These are phyloP conservation scores for Schizothecium vesticola DNA, from an alignment of 495 filamentous ascomycete species.

Conservation along the genomic window DNA sequence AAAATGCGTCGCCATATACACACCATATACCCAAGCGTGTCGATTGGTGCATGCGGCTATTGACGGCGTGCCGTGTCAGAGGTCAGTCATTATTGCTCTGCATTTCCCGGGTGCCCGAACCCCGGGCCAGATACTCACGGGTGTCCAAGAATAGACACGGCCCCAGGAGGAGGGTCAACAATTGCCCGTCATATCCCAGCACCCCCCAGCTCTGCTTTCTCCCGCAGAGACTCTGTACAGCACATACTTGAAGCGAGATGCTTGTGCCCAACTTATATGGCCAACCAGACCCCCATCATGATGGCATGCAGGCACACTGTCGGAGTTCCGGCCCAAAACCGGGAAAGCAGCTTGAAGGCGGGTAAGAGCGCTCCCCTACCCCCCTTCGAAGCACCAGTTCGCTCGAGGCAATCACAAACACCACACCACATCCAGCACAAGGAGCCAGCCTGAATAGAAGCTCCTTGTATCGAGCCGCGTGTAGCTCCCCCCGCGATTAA, in stretches of 20 bases:
- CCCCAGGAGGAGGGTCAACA: conserved; percentile 1
- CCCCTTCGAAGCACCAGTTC: background rate
- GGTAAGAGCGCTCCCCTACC: background rate
- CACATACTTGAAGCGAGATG: background rate
- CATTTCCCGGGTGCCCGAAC: conserved; percentile 1
- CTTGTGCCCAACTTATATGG: background rate
- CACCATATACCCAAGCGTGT: conserved; percentile 2
- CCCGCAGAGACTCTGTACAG: background rate
- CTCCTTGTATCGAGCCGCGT: conserved; percentile 13
- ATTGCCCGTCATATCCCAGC: conserved; percentile 1
- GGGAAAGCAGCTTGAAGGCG: background rate
- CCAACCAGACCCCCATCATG: background rate
- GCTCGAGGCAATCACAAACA: background rate
- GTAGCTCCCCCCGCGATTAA: conserved; percentile 6
- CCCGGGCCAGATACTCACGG: background rate
- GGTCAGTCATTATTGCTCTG: background rate
- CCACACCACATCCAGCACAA: background rate
- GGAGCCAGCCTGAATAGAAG: conserved; percentile 10
- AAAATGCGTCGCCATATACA: conserved; percentile 11
- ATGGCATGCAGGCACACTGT: conserved; percentile 1
- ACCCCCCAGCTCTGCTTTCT: conserved; percentile 1
- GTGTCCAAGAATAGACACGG: conserved; percentile 7
- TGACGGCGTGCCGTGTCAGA: conserved; percentile 6
- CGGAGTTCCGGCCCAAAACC: conserved; percentile 5
- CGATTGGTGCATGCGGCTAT: conserved; percentile 15